Conservation (phyloP, 306 rosid genomes). For the Lablab purpureus region DNA sequence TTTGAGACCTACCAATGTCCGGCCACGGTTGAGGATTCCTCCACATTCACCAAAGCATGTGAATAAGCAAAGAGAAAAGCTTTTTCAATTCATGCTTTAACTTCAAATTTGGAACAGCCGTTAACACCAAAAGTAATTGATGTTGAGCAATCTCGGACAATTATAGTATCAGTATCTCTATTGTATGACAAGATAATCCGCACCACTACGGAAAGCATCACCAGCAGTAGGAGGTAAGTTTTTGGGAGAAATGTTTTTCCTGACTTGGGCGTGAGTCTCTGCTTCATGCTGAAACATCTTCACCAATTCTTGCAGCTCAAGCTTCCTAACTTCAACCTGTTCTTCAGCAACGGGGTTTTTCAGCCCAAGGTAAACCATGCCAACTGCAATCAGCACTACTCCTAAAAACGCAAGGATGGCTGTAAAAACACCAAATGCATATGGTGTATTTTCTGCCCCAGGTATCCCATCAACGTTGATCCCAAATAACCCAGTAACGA, state of each 20-base stretch:
- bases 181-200: conserved; percentile 57
- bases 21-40: neutral
- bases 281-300: conserved; percentile 93
- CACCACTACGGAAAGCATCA: conserved; percentile 51
- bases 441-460: conserved; percentile 70
- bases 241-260: conserved; percentile 58
- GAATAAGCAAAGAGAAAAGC: neutral
- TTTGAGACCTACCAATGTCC: neutral
- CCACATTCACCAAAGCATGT: conserved; percentile 3
- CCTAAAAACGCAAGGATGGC: conserved; percentile 67
- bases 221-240: conserved; percentile 84
- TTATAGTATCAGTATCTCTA: conserved; percentile 37
- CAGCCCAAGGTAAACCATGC: conserved; percentile 78
- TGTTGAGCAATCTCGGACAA: conserved; percentile 19
- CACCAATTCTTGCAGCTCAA: conserved; percentile 82
- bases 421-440: conserved; percentile 83
- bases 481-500: conserved; percentile 89
- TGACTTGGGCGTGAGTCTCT: conserved; percentile 86
- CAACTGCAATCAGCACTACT: conserved; percentile 61
- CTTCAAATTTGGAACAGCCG: neutral
- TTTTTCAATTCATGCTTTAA: conserved; percentile 9
- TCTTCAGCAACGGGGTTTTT: conserved; percentile 66
- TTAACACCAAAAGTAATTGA: neutral
- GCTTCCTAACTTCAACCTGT: conserved; percentile 75
- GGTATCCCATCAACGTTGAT: conserved; percentile 96